Base-by-base conservation (phyloP, 495 filamentous ascomycete species). In the Copromyces sp. region DNA sequence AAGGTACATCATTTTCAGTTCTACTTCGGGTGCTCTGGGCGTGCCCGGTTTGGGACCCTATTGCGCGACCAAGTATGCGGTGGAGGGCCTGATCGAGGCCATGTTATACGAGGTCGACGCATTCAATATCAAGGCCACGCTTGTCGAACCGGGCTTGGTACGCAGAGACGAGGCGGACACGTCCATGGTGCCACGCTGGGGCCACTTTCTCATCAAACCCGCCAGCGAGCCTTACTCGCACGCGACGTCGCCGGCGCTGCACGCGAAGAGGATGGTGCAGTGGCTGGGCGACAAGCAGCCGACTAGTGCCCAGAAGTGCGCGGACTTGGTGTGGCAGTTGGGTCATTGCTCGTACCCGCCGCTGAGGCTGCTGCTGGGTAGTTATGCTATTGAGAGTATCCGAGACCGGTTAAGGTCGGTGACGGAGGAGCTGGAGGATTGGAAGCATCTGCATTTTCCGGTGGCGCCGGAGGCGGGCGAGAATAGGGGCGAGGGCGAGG, bases 251-350 rank as follows among this genome's bases (percentile, higher is more conserved):
- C 95, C 95, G 1, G 92, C 95, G 8, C 87, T 93, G 35, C 95
- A 99, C 82, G 94, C 95, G 12, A 92, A 92, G 76, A 86, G 95
- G 20, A 95, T 98, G 89, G 87, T 98, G n/a, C 92, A 95, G 81
- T 98, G 95, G 95, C 83, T 98, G 2, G 92, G 91, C 24, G 93
- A 97, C 72, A 89, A 92, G 72, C 94, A 98, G 81, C 95, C 95
- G 4, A 95, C 93, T 9, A 96, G 92, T 76, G 94, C 93, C 11
- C 91, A 97, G 68, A 95, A 95, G 81, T 93, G 93, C 72, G 94
- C 94, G n/a, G 93, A 98, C 85, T 83, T 98, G 73, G 91, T 98
- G 9, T 98, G 95, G 95, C 93, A 98, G 85, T 83, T 98, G 45
- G 95, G 90, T 0, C 95, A 98, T 82, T 98, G 95, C 81, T 89